Percentiles rank a stretch among this genome's conserved stretches.
Evolutionary conservation across 1,284 basidiomycete genomes (phyloP).

Genomic region (Ceratobasidium sp.): DNA sequence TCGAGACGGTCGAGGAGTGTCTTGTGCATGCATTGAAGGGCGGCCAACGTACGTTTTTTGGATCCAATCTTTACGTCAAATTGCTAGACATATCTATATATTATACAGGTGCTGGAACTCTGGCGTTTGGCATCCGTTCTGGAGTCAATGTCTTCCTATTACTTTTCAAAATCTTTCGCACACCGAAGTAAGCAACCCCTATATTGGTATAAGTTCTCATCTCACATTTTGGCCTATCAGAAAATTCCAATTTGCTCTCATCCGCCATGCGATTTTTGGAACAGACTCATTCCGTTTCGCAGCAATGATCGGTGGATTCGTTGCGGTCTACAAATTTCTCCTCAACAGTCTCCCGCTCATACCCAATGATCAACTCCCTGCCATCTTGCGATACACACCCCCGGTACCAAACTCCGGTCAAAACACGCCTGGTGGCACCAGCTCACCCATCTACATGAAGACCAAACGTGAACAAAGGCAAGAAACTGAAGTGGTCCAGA

Average conservation of each 20-base stretch:
- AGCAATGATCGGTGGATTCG: slow-evolving; percentile 82
- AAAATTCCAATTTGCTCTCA: slow-evolving; percentile 62
- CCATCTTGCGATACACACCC: slow-evolving; percentile 51
- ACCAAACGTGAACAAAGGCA: slow-evolving; percentile 33
- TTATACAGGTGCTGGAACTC: slow-evolving; percentile 70
- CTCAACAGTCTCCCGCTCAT: slow-evolving; percentile 84
- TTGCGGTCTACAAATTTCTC: slow-evolving; percentile 80
- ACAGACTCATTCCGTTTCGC: slow-evolving; percentile 81
- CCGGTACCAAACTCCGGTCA: slow-evolving; percentile 41
- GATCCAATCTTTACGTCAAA: not conserved
- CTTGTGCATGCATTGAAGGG: slow-evolving; percentile 76
- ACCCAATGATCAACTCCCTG: slow-evolving; percentile 55
- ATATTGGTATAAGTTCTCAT: not conserved
- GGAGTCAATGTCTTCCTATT: slow-evolving; percentile 81
- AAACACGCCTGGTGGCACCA: slow-evolving; percentile 46
- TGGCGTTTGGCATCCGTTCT: slow-evolving; percentile 81
- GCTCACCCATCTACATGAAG: slow-evolving; percentile 26
- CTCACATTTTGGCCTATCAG: slow-evolving; percentile 48
- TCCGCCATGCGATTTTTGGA: slow-evolving; percentile 82
- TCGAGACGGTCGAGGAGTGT: slow-evolving; percentile 73
- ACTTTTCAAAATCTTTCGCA: slow-evolving; percentile 68
- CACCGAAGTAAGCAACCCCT: slow-evolving; percentile 60
- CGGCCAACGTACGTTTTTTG: slow-evolving; percentile 70
- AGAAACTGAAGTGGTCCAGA: slow-evolving; percentile 18
- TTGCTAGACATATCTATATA: no score